These are phyloP conservation scores for Plenodomus biglobosus DNA, from an alignment of 2,329 filamentous ascomycete genomes.

Conservation along the genomic window DNA sequence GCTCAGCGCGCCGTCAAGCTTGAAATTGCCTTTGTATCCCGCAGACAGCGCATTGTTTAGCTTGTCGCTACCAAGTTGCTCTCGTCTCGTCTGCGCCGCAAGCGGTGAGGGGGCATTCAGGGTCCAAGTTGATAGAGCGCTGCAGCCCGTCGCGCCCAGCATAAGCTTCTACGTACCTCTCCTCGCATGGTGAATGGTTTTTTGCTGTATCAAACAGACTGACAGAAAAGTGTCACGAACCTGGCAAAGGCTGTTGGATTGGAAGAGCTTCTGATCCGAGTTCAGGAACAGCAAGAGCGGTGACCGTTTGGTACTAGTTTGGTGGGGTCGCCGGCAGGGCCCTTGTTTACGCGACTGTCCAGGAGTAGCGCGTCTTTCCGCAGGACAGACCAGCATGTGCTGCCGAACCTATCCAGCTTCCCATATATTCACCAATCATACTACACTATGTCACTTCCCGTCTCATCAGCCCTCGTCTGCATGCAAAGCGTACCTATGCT, in stretches of 20 bases:
- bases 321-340: constrained; percentile 23
- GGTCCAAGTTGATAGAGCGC: constrained; percentile 2
- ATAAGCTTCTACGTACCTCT: constrained; percentile 39
- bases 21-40: neutral
- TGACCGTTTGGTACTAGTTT: constrained; percentile 22
- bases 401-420: neutral
- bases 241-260: constrained; percentile 11
- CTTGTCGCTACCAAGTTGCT: constrained; percentile 1
- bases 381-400: neutral
- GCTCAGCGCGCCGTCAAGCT: neutral
- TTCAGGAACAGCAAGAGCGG: constrained; percentile 5
- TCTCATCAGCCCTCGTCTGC: neutral
- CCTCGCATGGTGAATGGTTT: constrained; percentile 43
- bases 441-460: too few relatives aligned
- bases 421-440: too few relatives aligned
- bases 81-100: constrained; percentile 11
- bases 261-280: neutral
- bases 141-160: constrained; percentile 1
- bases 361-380: constrained; percentile 11
- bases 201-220: constrained; percentile 41
- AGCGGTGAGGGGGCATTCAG: constrained; percentile 3
- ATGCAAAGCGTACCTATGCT: neutral
- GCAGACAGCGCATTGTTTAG: neutral
- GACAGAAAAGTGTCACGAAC: constrained; percentile 22
- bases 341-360: constrained; percentile 15